Evolutionary conservation across 2,329 filamentous ascomycete genomes (phyloP).

Genomic region (Claviceps sp.): DNA sequence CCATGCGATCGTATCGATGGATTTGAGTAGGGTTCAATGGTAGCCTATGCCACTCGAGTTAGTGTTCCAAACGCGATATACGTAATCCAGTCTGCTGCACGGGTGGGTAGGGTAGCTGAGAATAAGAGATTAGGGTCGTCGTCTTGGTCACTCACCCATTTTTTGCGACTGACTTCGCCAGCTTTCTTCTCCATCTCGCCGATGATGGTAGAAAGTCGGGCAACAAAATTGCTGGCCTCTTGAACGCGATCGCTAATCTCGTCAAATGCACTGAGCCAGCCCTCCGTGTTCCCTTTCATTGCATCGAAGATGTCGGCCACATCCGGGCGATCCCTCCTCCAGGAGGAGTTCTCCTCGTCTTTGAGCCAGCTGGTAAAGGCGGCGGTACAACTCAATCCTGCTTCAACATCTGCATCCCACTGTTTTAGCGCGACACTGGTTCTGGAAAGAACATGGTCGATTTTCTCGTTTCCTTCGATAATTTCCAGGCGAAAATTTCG

Average conservation of each 20-base stretch:
- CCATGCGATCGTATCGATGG: constrained; percentile 4
- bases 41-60: constrained; percentile 6
- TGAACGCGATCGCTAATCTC: constrained; percentile 62
- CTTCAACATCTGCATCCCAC: constrained; percentile 62
- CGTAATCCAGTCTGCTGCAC: too few relatives aligned
- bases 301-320: constrained; percentile 65
- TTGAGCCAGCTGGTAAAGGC: constrained; percentile 66
- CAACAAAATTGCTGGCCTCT: constrained; percentile 54
- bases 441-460: constrained; percentile 75
- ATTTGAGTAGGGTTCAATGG: constrained; percentile 10
- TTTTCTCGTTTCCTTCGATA: constrained; percentile 75
- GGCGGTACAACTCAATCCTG: constrained; percentile 62
- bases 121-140: too few relatives aligned
- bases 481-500: constrained; percentile 70
- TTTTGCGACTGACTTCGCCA: constrained; percentile 67
- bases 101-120: neutral
- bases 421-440: constrained; percentile 66
- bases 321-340: constrained; percentile 47
- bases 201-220: constrained; percentile 62
- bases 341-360: constrained; percentile 47
- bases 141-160: constrained; percentile 42
- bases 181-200: constrained; percentile 78
- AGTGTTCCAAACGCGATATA: too few relatives aligned
- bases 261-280: constrained; percentile 72
- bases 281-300: constrained; percentile 86